Evolutionary conservation across 805 yeast genomes (phyloP), one percentile per base, ranked within the genome.

Genomic region (Candida oleophila): DNA sequence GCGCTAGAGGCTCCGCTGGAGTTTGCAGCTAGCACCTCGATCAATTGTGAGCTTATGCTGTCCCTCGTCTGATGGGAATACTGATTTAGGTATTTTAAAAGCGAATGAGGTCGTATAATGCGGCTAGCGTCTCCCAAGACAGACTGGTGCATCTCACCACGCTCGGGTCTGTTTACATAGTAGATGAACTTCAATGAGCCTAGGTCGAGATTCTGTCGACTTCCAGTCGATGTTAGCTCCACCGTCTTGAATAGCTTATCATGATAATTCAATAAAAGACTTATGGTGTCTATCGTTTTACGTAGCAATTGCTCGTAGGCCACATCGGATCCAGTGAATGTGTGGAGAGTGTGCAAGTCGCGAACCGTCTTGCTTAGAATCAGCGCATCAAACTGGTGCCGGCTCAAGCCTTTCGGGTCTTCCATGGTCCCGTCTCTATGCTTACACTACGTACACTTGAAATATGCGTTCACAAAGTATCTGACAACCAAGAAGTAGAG

Each of bases 361-460:
- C 52, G 49, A 34, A 59, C 48, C 4, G 58, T 57, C 15, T 46
- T 46, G 39, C 50, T 55, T 12, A 59, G 55, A 18, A 57, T 48
- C 20, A 36, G 39, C 48, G 54, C 35, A 54, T 51, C 47, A 57
- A 45, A 34, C 16, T 25, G 15, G 12, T 43, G 30, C 20, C 30
- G 30, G 11, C 11, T 25, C 9, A 25, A 25, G 30, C 30, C 30
- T 11, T 25, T 25, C 11, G 11, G 11, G 9, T 25, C 30, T 5
- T 25, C 30, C 30, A 25, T 25, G n/a, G n/a, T n/a, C n/a, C n/a
- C n/a, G n/a, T n/a, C n/a, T n/a, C n/a, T n/a, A n/a, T n/a, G n/a
- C n/a, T n/a, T n/a, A n/a, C n/a, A n/a, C n/a, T n/a, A n/a, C n/a
- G n/a, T n/a, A n/a, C n/a, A n/a, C n/a, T n/a, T n/a, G n/a, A n/a